phyloP scores from a whole-genome alignment of 2,329 filamentous ascomycete species.

The Leptographium wingfieldii region DNA sequence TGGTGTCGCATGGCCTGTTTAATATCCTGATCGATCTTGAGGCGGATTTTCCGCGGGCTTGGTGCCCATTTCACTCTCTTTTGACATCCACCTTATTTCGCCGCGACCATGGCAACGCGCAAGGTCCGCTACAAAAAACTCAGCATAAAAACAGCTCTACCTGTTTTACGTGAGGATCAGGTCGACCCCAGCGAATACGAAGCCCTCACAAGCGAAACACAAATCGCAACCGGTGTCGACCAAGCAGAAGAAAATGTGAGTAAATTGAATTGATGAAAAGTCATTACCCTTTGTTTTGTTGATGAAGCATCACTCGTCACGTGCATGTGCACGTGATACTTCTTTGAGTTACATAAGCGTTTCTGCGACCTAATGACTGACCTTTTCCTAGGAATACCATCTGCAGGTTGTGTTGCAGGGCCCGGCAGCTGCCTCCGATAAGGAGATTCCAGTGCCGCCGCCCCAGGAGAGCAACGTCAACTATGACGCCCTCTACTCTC shows the following conservation, averaged over 20 bases:
- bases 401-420: constrained; percentile 65
- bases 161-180: constrained; percentile 79
- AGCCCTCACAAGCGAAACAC: constrained; percentile 64
- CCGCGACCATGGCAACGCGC: constrained; percentile 44
- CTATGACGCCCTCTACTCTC: constrained; percentile 82
- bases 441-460: constrained; percentile 54
- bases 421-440: constrained; percentile 40
- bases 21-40: constrained; percentile 53
- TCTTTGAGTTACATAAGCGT: background rate
- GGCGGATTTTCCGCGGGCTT: constrained; percentile 43
- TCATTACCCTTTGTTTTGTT: constrained; percentile 8
- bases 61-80: constrained; percentile 11
- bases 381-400: constrained; percentile 68
- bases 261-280: constrained; percentile 21
- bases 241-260: constrained; percentile 94
- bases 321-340: constrained; percentile 28
- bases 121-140: constrained; percentile 82
- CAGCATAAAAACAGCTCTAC: constrained; percentile 77
- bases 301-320: background rate
- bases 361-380: constrained; percentile 15
- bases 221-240: constrained; percentile 94
- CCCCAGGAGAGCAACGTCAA: constrained; percentile 52
- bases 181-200: constrained; percentile 81
- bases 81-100: constrained; percentile 18
- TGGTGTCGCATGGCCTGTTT: constrained; percentile 41